Percentiles rank a stretch among this genome's conserved stretches.
Evolutionary conservation across 2,329 filamentous ascomycete species (phyloP).

Genomic region (Pestalotiopsis sp.): DNA sequence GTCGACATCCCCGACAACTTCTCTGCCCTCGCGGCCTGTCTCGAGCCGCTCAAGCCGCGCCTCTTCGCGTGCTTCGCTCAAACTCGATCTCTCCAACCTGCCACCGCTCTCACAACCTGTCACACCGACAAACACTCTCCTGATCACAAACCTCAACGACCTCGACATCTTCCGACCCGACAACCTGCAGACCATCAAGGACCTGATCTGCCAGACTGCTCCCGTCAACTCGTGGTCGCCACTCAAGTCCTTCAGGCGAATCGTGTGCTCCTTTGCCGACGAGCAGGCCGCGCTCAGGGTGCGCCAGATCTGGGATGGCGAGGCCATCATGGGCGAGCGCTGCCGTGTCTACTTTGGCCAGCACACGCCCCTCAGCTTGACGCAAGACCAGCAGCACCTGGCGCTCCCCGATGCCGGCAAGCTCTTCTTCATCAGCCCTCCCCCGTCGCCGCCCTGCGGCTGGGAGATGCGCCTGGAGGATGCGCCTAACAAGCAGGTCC

Average conservation of each 20-base stretch:
- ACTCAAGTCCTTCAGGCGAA: conserved; percentile 80
- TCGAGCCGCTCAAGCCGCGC: conserved; percentile 30
- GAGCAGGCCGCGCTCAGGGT: conserved; percentile 70
- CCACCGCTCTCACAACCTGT: conserved; percentile 72
- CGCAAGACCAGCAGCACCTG: conserved; percentile 57
- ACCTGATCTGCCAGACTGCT: conserved; percentile 69
- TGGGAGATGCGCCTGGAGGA: conserved; percentile 71
- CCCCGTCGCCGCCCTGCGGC: conserved; percentile 69
- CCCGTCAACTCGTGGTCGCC: conserved; percentile 78
- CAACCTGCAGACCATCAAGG: conserved; percentile 73
- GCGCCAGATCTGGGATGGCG: conserved; percentile 72
- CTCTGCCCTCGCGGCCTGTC: conserved; percentile 31
- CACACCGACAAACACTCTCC: conserved; percentile 78
- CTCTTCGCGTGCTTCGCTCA: conserved; percentile 57
- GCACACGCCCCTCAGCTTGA: conserved; percentile 55
- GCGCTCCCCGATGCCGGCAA: conserved; percentile 70
- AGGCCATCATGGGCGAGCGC: conserved; percentile 69
- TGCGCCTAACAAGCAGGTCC: conserved; percentile 69
- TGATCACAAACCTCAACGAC: conserved; percentile 79
- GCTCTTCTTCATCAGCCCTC: conserved; percentile 73
- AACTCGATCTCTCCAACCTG: conserved; percentile 73
- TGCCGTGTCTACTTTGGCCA: conserved; percentile 72
- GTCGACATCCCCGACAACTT: conserved; percentile 26
- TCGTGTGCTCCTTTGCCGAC: conserved; percentile 77
- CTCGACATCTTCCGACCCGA: conserved; percentile 72